Evolutionary conservation across 2,329 filamentous ascomycete species (phyloP).

Genomic region (Hymenoscyphus infarciens): DNA sequence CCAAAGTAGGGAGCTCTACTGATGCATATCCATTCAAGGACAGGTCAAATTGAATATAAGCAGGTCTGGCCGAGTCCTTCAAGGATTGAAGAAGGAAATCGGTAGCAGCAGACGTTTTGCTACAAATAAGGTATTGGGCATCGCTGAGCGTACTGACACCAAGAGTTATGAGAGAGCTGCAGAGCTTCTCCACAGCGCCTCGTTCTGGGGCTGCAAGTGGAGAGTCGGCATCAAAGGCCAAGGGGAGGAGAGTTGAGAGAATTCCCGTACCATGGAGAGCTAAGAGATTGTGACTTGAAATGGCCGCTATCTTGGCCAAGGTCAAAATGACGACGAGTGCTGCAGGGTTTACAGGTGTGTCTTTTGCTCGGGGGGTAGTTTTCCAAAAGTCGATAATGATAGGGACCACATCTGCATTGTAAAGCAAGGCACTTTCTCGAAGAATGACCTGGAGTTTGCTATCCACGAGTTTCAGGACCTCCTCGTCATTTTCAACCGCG

Average conservation of each 20-base stretch:
- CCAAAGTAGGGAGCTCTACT: slow-evolving; percentile 83
- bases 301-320: slow-evolving; percentile 44
- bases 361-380: slow-evolving; percentile 50
- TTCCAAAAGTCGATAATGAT: slow-evolving; percentile 62
- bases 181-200: slow-evolving; percentile 61
- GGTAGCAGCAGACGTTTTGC: slow-evolving; percentile 50
- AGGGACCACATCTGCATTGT: slow-evolving; percentile 61
- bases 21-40: slow-evolving; percentile 85
- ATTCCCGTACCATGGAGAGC: slow-evolving; percentile 71
- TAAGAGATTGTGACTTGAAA: slow-evolving; percentile 68
- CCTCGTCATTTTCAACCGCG: slow-evolving; percentile 22
- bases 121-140: slow-evolving; percentile 67
- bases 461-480: slow-evolving; percentile 29
- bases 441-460: slow-evolving; percentile 47
- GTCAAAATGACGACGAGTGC: slow-evolving; percentile 58
- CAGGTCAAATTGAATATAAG: slow-evolving; percentile 91
- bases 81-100: slow-evolving; percentile 74
- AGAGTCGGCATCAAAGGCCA: slow-evolving; percentile 54
- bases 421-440: slow-evolving; percentile 48
- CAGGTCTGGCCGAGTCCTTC: slow-evolving; percentile 69
- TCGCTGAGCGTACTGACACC: slow-evolving; percentile 80
- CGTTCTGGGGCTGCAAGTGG: slow-evolving; percentile 53
- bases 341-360: slow-evolving; percentile 45
- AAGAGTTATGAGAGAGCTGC: slow-evolving; percentile 65
- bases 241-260: slow-evolving; percentile 60